Conservation (phyloP, 2,329 filamentous ascomycete genomes). For the Fusarium sp. region DNA sequence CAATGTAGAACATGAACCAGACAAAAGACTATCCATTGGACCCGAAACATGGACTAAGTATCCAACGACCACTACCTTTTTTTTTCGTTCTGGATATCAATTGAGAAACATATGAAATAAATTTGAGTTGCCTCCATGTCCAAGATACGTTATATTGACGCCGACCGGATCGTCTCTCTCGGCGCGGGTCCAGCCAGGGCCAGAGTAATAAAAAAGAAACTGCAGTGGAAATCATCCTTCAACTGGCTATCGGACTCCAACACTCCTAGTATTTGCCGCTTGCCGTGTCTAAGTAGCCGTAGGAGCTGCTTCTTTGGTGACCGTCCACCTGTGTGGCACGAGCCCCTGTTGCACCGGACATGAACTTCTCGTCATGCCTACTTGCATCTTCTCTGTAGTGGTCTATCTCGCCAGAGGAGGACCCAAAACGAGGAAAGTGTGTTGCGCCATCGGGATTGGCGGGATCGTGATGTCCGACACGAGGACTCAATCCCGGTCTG, state of each 20-base stretch:
- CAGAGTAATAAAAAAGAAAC: constrained; percentile 36
- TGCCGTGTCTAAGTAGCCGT: constrained; percentile 48
- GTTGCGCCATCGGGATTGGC: constrained; percentile 32
- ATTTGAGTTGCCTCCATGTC: constrained; percentile 30
- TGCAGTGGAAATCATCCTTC: constrained; percentile 23
- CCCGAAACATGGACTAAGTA: constrained; percentile 1
- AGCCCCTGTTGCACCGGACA: constrained; percentile 40
- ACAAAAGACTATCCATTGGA: constrained; percentile 2
- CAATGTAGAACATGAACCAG: constrained; percentile 16
- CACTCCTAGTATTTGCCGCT: constrained; percentile 40
- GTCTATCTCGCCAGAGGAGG: constrained; percentile 39
- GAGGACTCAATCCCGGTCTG: constrained; percentile 43
- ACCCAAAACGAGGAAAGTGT: constrained; percentile 43
- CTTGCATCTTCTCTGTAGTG: constrained; percentile 22
- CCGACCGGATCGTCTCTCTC: constrained; percentile 37
- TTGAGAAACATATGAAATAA: constrained; percentile 29
- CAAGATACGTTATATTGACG: constrained; percentile 28
- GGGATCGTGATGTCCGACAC: constrained; percentile 35
- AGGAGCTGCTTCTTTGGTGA: constrained; percentile 50
- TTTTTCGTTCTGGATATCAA: constrained; percentile 11
- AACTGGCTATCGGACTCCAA: constrained; percentile 29
- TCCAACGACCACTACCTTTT: not conserved
- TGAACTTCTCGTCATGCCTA: constrained; percentile 45
- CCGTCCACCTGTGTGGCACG: constrained; percentile 41
- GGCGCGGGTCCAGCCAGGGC: constrained; percentile 43